Percentiles rank a stretch among this genome's conserved stretches.
Conservation (phyloP, 148 eudicot species). For the Amaranthus palmeri region DNA sequence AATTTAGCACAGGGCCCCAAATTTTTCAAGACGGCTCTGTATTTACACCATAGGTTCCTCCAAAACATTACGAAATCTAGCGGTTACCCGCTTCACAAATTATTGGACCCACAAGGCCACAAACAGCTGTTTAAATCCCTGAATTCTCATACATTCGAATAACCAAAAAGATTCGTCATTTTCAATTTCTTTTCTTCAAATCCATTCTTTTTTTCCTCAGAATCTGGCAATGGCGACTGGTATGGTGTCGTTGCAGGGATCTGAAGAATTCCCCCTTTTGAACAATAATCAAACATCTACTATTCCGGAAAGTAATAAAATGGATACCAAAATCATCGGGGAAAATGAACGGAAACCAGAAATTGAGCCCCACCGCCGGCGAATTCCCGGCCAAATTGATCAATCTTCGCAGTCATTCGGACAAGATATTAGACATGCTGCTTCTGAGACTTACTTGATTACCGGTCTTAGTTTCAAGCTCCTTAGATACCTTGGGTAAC, state of each 20-base stretch:
- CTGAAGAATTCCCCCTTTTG: neutral
- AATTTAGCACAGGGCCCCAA: too few species aligned
- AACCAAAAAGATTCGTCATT: neutral
- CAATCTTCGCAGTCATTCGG: slow-evolving; percentile 38
- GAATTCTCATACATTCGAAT: neutral
- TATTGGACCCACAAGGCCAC: slow-evolving; percentile 4
- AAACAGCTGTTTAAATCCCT: slow-evolving; percentile 3
- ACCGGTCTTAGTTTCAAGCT: slow-evolving; percentile 71
- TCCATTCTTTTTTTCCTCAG: neutral
- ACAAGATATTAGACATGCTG: slow-evolving; percentile 69
- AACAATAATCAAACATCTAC: neutral
- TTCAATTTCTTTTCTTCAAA: neutral
- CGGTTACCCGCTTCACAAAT: neutral
- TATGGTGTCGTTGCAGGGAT: slow-evolving; percentile 12
- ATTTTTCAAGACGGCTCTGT: neutral
- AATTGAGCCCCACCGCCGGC: slow-evolving; percentile 5
- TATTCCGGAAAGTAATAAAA: neutral
- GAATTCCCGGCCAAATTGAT: slow-evolving; percentile 4
- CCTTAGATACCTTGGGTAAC: slow-evolving; percentile 77
- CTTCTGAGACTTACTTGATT: slow-evolving; percentile 77
- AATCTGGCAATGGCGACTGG: slow-evolving; percentile 12
- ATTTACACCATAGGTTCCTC: too few species aligned
- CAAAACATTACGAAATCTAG: neutral
- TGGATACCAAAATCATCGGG: neutral
- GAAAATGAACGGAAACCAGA: neutral